These are phyloP conservation scores for Naganishia vishniacii DNA, from an alignment of 768 basidiomycete genomes.

Conservation along the genomic window DNA sequence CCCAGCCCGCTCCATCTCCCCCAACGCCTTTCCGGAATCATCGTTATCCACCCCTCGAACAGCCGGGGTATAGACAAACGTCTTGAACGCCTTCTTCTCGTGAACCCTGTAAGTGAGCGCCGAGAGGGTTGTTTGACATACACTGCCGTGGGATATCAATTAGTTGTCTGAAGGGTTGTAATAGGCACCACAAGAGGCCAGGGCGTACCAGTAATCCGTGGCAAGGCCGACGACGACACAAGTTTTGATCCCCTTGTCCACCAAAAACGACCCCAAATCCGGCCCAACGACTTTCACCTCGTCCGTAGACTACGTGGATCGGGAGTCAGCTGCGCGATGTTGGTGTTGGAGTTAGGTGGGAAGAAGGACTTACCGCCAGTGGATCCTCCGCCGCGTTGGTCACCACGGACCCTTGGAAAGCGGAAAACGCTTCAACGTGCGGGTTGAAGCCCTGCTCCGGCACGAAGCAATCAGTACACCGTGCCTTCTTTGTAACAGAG, in stretches of 20 bases:
- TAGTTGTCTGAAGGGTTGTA: background rate
- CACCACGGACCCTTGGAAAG: conserved; percentile 15
- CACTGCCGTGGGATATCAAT: conserved; percentile 10
- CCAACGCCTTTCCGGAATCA: conserved; percentile 21
- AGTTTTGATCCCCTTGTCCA: conserved; percentile 31
- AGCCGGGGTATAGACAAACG: conserved; percentile 31
- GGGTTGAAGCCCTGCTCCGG: conserved; percentile 51
- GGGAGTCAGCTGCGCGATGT: background rate
- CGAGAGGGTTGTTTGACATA: conserved; percentile 17
- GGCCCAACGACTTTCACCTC: background rate
- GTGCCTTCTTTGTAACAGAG: no score
- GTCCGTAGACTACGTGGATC: background rate
- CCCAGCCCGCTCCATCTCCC: background rate
- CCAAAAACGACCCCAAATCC: conserved; percentile 9
- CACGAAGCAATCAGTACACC: no score
- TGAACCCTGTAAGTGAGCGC: background rate
- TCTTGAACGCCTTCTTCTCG: conserved; percentile 28
- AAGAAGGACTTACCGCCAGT: background rate
- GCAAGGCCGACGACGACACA: conserved; percentile 23
- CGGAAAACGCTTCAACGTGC: conserved; percentile 21
- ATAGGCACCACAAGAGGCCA: no score
- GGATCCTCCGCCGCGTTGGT: background rate
- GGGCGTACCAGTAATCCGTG: conserved; percentile 2
- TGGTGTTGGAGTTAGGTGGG: no score
- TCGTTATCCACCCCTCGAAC: conserved; percentile 31